These are phyloP conservation scores for Aureobasidium mangrovei DNA, from an alignment of 2,329 filamentous ascomycete species.

Conservation along the genomic window DNA sequence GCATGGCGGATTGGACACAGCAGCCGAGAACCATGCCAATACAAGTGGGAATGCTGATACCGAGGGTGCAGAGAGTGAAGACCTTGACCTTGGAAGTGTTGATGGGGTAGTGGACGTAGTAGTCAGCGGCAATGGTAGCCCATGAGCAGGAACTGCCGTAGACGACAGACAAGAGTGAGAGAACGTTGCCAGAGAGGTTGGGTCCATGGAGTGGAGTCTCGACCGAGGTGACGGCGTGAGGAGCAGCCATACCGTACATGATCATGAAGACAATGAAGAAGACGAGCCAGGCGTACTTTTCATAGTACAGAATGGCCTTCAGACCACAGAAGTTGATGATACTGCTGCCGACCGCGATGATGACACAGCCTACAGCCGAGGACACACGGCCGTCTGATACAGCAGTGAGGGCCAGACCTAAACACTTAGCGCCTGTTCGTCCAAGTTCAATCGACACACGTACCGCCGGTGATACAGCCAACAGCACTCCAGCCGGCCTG, in stretches of 20 bases:
- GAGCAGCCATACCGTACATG: constrained; percentile 39
- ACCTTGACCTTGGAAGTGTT: constrained; percentile 32
- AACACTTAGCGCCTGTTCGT: not conserved
- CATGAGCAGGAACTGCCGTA: constrained; percentile 34
- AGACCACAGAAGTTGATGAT: constrained; percentile 35
- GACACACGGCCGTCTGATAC: constrained; percentile 36
- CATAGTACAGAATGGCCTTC: constrained; percentile 37
- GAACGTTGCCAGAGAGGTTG: constrained; percentile 22
- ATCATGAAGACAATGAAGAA: constrained; percentile 41
- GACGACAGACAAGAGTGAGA: constrained; percentile 28
- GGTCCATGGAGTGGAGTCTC: constrained; percentile 23
- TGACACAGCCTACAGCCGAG: constrained; percentile 36
- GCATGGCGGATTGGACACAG: constrained; percentile 11
- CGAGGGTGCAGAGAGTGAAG: constrained; percentile 35
- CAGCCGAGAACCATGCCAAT: constrained; percentile 33
- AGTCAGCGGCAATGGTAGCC: constrained; percentile 35
- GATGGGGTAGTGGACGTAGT: constrained; percentile 36
- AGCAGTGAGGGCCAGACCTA: constrained; percentile 30
- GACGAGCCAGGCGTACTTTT: constrained; percentile 42
- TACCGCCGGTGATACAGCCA: constrained; percentile 35
- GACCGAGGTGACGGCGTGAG: constrained; percentile 33
- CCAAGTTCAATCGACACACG: not conserved
- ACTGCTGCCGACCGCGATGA: constrained; percentile 32
- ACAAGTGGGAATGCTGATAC: constrained; percentile 33
- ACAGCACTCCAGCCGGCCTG: constrained; percentile 37